Evolutionary conservation across 208 protist genomes (phyloP), one percentile per base, ranked within the genome.

Genomic region (Paratrypanosoma confusum): DNA sequence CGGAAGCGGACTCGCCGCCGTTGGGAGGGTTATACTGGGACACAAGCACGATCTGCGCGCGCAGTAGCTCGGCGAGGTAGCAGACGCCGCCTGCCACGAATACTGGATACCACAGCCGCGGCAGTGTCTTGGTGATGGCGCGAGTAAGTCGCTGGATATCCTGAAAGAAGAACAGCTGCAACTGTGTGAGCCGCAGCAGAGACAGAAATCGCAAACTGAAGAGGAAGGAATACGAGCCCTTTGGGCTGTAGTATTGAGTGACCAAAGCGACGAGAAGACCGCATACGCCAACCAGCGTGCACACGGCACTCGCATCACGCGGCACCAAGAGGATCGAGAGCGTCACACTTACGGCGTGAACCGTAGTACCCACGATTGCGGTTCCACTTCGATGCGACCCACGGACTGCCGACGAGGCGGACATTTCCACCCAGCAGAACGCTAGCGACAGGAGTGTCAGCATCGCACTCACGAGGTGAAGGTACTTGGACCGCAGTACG

Each of bases 21-120:
- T 16, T 27, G 20, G 4, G 31, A 41, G 37, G 64, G 26, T 50
- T 48, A 42, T 65, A 40, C 39, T 68, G 42, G 11, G 43, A 53
- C 0, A 80, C 65, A 42, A 87, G 43, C 50, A 67, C 71, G 22
- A 82, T 51, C 43, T 88, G 79, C 21, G 79, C 59, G 3, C 70
- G 62, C 46, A 88, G 52, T 26, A 83, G 56, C 54, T 83, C 74
- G 21, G 58, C 61, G 11, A 69, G 46, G 61, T 69, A 83, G 6
- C 60, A 35, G 17, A 66, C 43, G 5, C 44, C 60, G 6, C 68
- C 79, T 5, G 65, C 42, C 14, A 75, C 40, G 13, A 76, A 43
- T 6, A 77, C 40, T 2, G 74, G 71, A 33, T 83, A 80, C 16
- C 78, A 2, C 14, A 81, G 60, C 38, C 65, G 65, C 0, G 78